phyloP scores from a whole-genome alignment of 345 rosid genomes.

The Moringa oleifera region DNA sequence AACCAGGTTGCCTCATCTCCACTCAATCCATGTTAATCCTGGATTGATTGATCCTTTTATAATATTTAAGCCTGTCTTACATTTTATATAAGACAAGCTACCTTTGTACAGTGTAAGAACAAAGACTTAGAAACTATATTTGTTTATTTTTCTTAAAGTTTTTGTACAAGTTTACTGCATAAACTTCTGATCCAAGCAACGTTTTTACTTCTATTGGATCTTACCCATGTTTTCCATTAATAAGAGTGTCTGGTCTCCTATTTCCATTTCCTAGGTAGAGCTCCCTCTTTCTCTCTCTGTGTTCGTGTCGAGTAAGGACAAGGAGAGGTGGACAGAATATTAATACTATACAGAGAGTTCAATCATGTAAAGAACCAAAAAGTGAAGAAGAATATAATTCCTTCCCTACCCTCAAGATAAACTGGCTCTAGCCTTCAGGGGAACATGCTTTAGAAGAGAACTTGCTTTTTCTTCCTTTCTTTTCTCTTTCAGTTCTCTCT shows the following conservation, averaged over 20 bases:
- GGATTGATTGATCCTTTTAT: constrained; percentile 10
- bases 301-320: constrained; percentile 6
- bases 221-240: neutral
- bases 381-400: constrained; percentile 54
- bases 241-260: neutral
- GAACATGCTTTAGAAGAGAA: constrained; percentile 38
- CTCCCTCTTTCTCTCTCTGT: constrained; percentile 7
- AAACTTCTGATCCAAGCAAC: constrained; percentile 71
- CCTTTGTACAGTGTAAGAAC: constrained; percentile 20
- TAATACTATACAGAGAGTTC: neutral
- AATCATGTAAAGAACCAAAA: constrained; percentile 20
- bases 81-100: constrained; percentile 22
- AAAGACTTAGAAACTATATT: constrained; percentile 30
- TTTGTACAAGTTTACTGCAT: constrained; percentile 29
- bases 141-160: constrained; percentile 42
- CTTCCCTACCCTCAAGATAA: constrained; percentile 46
- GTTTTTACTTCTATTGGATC: constrained; percentile 4
- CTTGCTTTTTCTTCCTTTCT: constrained; percentile 29
- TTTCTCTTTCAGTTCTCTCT: constrained; percentile 7
- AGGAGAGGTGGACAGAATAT: constrained; percentile 2
- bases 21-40: constrained; percentile 45
- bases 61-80: neutral
- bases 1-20: constrained; percentile 63
- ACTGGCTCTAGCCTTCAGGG: constrained; percentile 26
- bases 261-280: constrained; percentile 25